Percentiles rank a stretch among this genome's conserved stretches.
phyloP scores from a whole-genome alignment of 164 flowering plant species.

The Magnolia officinalis region DNA sequence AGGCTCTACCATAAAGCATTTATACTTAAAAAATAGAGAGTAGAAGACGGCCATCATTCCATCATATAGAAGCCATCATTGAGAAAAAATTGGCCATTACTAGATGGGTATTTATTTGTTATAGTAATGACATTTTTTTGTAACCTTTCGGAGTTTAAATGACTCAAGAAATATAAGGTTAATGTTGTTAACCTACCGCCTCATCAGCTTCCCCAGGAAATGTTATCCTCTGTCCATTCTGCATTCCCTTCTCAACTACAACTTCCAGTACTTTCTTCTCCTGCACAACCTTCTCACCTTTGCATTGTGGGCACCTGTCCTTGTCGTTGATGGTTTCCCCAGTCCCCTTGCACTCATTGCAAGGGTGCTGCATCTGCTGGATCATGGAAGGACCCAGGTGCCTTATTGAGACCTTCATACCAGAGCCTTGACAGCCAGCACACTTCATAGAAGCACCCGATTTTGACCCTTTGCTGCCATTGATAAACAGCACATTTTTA shows the following conservation, averaged over 20 bases:
- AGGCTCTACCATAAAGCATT: too few species aligned
- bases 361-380: slow-evolving; percentile 88
- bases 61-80: too few species aligned
- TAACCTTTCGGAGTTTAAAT: too few species aligned
- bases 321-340: slow-evolving; percentile 75
- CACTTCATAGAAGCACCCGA: slow-evolving; percentile 81
- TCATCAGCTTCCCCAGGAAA: slow-evolving; percentile 94
- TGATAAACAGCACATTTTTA: neutral
- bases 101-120: neutral
- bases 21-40: too few species aligned
- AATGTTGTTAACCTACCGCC: slow-evolving; percentile 44
- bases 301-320: slow-evolving; percentile 80
- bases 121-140: too few species aligned
- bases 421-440: slow-evolving; percentile 70
- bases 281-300: slow-evolving; percentile 83
- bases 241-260: slow-evolving; percentile 89
- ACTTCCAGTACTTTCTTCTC: slow-evolving; percentile 91
- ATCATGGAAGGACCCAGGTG: slow-evolving; percentile 88
- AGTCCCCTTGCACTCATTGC: slow-evolving; percentile 82
- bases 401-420: slow-evolving; percentile 83
- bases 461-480: slow-evolving; percentile 71
- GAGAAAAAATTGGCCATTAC: neutral
- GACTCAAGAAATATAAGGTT: too few species aligned
- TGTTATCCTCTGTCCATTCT: slow-evolving; percentile 75
- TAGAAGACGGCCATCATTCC: too few species aligned